Percentiles rank a stretch among this genome's conserved stretches.
Evolutionary conservation across 75 land plant species (phyloP).

Genomic region (Pseudotsuga menziesii): DNA sequence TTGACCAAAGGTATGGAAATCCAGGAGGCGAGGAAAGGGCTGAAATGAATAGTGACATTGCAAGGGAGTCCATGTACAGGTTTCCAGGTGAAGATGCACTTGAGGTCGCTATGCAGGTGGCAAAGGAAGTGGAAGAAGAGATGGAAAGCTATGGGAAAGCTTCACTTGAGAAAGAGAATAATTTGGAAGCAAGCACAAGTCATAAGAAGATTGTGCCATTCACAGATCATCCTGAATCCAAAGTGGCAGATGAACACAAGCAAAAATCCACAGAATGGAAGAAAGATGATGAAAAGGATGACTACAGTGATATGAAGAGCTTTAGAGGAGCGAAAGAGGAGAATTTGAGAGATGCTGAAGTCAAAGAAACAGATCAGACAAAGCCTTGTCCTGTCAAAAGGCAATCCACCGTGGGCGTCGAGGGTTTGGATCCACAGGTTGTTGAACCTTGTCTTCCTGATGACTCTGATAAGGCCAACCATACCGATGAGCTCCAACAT

Average conservation of each 20-base stretch:
- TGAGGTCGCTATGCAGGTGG: conserved; percentile 45
- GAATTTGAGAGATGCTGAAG: not conserved
- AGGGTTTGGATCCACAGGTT: not conserved
- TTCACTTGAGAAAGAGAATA: conserved; percentile 26
- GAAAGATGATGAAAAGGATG: conserved; percentile 5
- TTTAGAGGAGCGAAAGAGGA: not conserved
- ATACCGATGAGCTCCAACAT: not conserved
- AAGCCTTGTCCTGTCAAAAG: not conserved
- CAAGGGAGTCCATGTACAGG: not conserved
- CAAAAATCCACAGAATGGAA: not conserved
- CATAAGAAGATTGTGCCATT: conserved; percentile 25
- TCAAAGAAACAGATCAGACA: conserved; percentile 4
- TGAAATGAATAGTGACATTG: conserved; percentile 1
- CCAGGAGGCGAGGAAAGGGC: conserved; percentile 3
- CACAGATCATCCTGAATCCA: conserved; percentile 3
- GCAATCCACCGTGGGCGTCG: not conserved
- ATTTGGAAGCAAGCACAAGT: conserved; percentile 14
- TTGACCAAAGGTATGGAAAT: not conserved
- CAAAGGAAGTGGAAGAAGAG: conserved; percentile 19
- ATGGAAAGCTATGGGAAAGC: conserved; percentile 3
- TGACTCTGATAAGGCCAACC: not conserved
- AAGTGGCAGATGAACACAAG: not conserved
- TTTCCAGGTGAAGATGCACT: conserved; percentile 32
- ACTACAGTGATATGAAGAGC: not conserved
- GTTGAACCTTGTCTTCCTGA: not conserved